Percentiles rank a stretch among this genome's conserved stretches.
These are phyloP conservation scores for Dillenia suffruticosa DNA, from an alignment of 164 flowering plant genomes.

Conservation along the genomic window DNA sequence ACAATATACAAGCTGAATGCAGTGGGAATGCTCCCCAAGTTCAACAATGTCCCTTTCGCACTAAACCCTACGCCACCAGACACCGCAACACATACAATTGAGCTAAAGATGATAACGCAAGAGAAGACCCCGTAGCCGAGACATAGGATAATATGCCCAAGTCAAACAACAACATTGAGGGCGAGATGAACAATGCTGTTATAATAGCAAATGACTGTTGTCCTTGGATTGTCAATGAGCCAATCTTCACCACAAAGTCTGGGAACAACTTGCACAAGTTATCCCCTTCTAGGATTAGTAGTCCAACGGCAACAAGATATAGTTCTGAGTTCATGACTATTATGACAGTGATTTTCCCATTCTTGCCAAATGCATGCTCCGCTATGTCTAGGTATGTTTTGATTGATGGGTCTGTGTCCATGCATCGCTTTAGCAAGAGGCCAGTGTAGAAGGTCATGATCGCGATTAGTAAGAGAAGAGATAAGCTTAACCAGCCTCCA, in stretches of 20 bases:
- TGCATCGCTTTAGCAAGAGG: slow-evolving; percentile 44
- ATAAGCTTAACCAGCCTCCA: slow-evolving; percentile 68
- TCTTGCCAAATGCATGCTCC: slow-evolving; percentile 62
- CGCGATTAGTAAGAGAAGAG: slow-evolving; percentile 38
- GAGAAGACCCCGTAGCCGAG: slow-evolving; percentile 57
- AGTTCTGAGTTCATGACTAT: slow-evolving; percentile 56
- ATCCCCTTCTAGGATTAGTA: slow-evolving; percentile 80
- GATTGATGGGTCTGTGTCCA: slow-evolving; percentile 37
- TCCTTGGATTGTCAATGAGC: slow-evolving; percentile 25
- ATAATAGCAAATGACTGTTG: slow-evolving; percentile 33
- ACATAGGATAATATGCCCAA: slow-evolving; percentile 41
- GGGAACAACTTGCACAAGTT: slow-evolving; percentile 59
- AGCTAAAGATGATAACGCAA: slow-evolving; percentile 20
- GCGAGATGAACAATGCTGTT: slow-evolving; percentile 37
- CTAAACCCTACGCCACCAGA: slow-evolving; percentile 49
- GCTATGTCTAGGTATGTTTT: slow-evolving; percentile 63
- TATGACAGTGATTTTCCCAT: slow-evolving; percentile 44
- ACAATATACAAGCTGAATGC: slow-evolving; percentile 42
- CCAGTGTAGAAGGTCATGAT: slow-evolving; percentile 52
- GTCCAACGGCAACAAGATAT: slow-evolving; percentile 60
- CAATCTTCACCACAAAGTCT: slow-evolving; percentile 13
- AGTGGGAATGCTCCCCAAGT: slow-evolving; percentile 37
- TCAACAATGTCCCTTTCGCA: slow-evolving; percentile 28
- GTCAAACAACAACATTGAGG: slow-evolving; percentile 41
- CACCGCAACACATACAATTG: slow-evolving; percentile 43